Percentiles rank a stretch among this genome's conserved stretches.
Conservation (phyloP, 352 stramenopile species). For the Phytophthora sp. region DNA sequence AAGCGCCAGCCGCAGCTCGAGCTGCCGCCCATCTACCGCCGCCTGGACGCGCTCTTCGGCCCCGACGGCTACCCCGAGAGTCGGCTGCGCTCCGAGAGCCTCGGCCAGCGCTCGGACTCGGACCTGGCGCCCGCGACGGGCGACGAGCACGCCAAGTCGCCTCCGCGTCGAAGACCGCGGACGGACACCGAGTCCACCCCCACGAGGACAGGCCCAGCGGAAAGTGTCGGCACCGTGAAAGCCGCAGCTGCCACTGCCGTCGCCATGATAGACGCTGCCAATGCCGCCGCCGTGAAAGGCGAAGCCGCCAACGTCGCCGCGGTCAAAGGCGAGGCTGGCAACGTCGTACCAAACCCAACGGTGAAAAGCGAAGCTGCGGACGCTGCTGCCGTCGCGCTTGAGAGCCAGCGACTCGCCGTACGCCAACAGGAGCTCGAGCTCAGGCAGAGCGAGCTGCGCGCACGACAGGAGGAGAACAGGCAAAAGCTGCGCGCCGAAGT, state of each 20-base stretch:
- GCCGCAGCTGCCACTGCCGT: neutral
- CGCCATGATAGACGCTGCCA: neutral
- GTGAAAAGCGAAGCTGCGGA: neutral
- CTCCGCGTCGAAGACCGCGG: slow-evolving; percentile 1
- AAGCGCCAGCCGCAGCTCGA: slow-evolving; percentile 20
- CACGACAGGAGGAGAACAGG: slow-evolving; percentile 38
- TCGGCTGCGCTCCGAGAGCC: slow-evolving; percentile 15
- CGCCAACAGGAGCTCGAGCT: slow-evolving; percentile 53
- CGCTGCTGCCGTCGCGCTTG: slow-evolving; percentile 15
- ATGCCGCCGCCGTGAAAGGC: neutral
- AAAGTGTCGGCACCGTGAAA: neutral
- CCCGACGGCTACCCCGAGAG: neutral
- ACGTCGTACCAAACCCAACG: neutral
- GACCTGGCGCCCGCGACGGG: neutral
- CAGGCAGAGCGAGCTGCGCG: slow-evolving; percentile 43
- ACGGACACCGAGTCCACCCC: slow-evolving; percentile 5
- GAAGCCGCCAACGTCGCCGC: neutral
- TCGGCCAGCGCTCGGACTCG: slow-evolving; percentile 14
- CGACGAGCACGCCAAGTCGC: neutral
- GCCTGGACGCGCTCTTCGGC: slow-evolving; percentile 24
- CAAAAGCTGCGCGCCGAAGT: slow-evolving; percentile 39
- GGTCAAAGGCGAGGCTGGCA: neutral
- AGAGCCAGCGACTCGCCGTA: slow-evolving; percentile 47
- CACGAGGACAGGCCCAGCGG: neutral
- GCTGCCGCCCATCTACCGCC: slow-evolving; percentile 4